These are phyloP conservation scores for Xylariaceae sp. DNA, from an alignment of 2,329 filamentous ascomycete species.

Conservation along the genomic window DNA sequence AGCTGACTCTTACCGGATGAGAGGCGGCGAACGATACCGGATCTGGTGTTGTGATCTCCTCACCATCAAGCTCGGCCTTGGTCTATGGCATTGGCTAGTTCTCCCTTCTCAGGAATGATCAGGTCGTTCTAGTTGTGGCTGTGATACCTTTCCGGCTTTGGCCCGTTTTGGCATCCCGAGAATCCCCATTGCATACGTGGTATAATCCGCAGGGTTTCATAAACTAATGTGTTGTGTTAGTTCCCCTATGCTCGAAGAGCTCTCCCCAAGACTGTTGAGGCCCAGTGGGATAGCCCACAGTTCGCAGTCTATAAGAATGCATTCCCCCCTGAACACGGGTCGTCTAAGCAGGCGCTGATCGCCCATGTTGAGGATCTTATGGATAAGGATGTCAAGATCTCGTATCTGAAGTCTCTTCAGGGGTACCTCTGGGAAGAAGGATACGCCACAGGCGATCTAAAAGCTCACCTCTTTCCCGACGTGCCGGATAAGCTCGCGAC, in stretches of 20 bases:
- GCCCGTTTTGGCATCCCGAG: too few relatives aligned
- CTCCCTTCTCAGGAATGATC: conserved; percentile 7
- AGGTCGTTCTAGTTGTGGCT: conserved; percentile 11
- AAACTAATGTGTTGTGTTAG: conserved; percentile 38
- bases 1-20: conserved; percentile 17
- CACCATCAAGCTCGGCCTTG: conserved; percentile 15
- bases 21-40: conserved; percentile 21
- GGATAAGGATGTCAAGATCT: conserved; percentile 64
- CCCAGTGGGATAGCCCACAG: conserved; percentile 59
- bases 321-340: conserved; percentile 61
- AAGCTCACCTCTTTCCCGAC: conserved; percentile 69
- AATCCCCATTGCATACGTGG: neutral
- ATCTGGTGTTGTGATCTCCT: conserved; percentile 16
- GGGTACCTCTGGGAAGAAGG: conserved; percentile 73
- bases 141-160: neutral
- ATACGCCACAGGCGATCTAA: conserved; percentile 63
- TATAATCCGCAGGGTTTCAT: neutral
- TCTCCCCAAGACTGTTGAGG: conserved; percentile 58
- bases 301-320: conserved; percentile 65
- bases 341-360: conserved; percentile 54
- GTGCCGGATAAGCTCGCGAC: conserved; percentile 57
- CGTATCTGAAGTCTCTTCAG: conserved; percentile 75
- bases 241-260: conserved; percentile 71
- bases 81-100: conserved; percentile 11
- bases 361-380: conserved; percentile 67